Evolutionary conservation across 2,329 filamentous ascomycete genomes (phyloP), one percentile per base, ranked within the genome.

Genomic region (Sclerotinia borealis): DNA sequence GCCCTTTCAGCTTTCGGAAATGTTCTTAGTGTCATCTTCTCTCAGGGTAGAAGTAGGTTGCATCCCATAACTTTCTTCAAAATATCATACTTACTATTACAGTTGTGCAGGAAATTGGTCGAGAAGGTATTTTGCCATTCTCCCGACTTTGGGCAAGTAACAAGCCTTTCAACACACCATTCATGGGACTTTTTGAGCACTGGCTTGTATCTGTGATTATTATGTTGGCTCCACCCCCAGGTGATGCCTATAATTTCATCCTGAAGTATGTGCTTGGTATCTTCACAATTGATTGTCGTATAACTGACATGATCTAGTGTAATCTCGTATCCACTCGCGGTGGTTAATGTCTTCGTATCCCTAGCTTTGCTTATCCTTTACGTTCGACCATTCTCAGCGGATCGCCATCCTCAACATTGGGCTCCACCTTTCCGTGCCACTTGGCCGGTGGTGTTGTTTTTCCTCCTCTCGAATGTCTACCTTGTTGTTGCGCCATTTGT

Each of bases 1-100:
- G 86, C 86, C 0, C 77, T 89, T 0, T 89, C 86, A 0, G 86
- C 86, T 4, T 85, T 88, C 67, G 87, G 86, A 34, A 89, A 89
- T 68, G 84, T 89, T 17, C 78, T 89, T 52, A 83, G 80, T 63
- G 85, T 89, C 66, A 88, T 88, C 66, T 89, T 89, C 75, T 86
- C 86, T 0, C 85, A 89, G 73, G 85, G 85, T 8, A 81, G 86
- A 60, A 76, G 70, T 72, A 67, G 63, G 68, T 61, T 5, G 11
- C 27, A 13, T 13, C 29, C 10, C 15, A 25, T 17, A 31, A 41
- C 3, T 22, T n/a, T 15, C 8, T 2, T 54, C 34, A 36, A 11
- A 29, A 45, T 43, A 29, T 25, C 27, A 29, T 37, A n/a, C 58
- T 54, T 11, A 47, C 9, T 19, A 22, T 36, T 31, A 27, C 36